Percentiles rank a stretch among this genome's conserved stretches.
Evolutionary conservation across 306 rosid genomes (phyloP).

Genomic region (Acmispon strigosus): DNA sequence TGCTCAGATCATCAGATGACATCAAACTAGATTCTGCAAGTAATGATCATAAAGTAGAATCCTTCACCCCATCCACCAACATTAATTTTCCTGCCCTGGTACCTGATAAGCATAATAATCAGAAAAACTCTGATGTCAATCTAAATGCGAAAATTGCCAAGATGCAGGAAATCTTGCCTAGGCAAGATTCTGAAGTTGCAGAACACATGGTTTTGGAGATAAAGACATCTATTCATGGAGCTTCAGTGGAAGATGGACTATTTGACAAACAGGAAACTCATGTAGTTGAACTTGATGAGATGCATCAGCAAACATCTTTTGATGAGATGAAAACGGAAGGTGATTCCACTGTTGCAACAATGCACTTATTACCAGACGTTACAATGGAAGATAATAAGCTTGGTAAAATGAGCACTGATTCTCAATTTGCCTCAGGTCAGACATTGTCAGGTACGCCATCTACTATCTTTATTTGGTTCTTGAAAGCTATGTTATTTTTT

Average conservation of each 20-base stretch:
- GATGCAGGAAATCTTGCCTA: not conserved
- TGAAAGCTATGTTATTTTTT: not conserved
- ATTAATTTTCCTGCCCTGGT: conserved; percentile 10
- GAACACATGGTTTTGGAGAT: no score
- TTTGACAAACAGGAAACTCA: conserved; percentile 22
- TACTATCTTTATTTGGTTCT: not conserved
- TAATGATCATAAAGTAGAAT: conserved; percentile 25
- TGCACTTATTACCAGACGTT: conserved; percentile 15
- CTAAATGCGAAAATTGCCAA: conserved; percentile 16
- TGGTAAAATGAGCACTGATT: conserved; percentile 23
- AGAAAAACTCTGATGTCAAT: conserved; percentile 17
- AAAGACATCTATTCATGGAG: not conserved
- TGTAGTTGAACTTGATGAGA: conserved; percentile 20
- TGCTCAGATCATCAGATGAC: conserved; percentile 2
- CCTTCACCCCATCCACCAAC: conserved; percentile 10
- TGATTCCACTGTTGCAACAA: conserved; percentile 22
- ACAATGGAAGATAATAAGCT: conserved; percentile 34
- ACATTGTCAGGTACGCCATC: conserved; percentile 36
- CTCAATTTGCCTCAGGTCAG: conserved; percentile 19
- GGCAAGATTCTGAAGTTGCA: no score
- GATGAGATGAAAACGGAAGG: not conserved
- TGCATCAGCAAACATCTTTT: conserved; percentile 13
- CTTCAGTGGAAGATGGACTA: conserved; percentile 16
- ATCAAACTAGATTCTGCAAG: conserved; percentile 6
- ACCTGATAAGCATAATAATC: not conserved